Conservation (phyloP, 2,329 filamentous ascomycete species). For the Apiospora phragmitis region DNA sequence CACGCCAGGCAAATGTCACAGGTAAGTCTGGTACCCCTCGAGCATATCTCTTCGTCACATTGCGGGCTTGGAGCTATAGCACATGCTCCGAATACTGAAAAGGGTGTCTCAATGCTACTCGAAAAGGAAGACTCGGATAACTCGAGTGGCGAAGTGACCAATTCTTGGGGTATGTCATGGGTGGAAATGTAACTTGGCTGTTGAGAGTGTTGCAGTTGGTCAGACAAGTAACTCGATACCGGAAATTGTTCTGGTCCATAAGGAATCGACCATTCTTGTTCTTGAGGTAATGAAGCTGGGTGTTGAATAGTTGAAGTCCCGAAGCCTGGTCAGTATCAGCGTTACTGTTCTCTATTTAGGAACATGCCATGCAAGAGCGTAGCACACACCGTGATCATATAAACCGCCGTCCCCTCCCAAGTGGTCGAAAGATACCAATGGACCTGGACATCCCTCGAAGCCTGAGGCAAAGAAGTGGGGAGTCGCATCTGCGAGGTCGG, state of each 20-base stretch:
- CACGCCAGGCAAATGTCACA: neutral
- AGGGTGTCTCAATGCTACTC: too few relatives aligned
- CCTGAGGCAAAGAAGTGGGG: neutral
- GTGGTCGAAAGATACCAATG: neutral
- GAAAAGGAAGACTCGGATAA: neutral
- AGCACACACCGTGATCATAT: neutral
- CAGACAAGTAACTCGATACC: neutral
- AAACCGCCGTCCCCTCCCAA: neutral
- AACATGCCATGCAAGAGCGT: neutral
- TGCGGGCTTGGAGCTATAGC: neutral
- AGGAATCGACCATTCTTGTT: neutral
- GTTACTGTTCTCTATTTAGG: neutral
- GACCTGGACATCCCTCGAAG: neutral
- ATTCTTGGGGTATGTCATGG: neutral
- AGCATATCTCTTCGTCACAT: neutral
- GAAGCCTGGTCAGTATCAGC: neutral
- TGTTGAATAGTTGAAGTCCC: neutral
- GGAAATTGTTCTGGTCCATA: neutral
- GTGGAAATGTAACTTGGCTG: neutral
- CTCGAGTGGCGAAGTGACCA: neutral
- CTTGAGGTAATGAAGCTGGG: neutral
- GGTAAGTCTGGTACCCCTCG: neutral
- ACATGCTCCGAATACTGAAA: neutral
- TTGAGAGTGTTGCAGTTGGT: neutral
- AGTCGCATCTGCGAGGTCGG: neutral